A percentile compares a stretch with the other conserved stretches of the same genome.
phyloP scores from a whole-genome alignment of 768 basidiomycete species.

The Trichaptum fuscoviolaceum region DNA sequence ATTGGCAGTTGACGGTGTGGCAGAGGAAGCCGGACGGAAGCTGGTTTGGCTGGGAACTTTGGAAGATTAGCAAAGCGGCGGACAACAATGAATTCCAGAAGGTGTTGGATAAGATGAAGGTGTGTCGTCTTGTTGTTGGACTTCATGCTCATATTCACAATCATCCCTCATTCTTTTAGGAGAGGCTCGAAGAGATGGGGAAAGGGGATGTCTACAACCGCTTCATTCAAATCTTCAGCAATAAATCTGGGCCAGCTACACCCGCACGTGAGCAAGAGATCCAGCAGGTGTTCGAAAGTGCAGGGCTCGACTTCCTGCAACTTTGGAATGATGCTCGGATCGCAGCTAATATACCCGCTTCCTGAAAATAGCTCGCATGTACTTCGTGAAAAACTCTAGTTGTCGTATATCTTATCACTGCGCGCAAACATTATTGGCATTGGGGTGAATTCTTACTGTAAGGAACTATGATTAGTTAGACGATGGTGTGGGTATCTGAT shows the following conservation, averaged over 20 bases:
- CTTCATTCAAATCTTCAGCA: not conserved
- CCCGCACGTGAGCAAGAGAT: not conserved
- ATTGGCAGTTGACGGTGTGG: slow-evolving; percentile 67
- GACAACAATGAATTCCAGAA: not conserved
- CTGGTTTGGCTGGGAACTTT: not conserved
- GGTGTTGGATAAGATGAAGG: not conserved
- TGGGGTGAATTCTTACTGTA: no score
- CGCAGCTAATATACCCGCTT: not conserved
- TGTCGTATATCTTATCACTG: no score
- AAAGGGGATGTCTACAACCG: not conserved
- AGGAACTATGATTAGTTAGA: no score
- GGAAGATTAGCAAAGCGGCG: not conserved
- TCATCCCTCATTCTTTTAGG: not conserved
- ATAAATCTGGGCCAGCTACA: not conserved
- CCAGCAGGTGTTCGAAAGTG: not conserved
- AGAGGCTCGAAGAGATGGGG: not conserved
- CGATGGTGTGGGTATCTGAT: no score
- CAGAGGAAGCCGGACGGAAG: slow-evolving; percentile 76
- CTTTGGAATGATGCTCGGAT: not conserved
- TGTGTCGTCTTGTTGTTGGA: not conserved
- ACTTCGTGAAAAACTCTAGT: no score
- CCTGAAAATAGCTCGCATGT: no score
- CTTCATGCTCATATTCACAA: not conserved
- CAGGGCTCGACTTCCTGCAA: not conserved
- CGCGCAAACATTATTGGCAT: no score